Percentiles rank a stretch among this genome's conserved stretches.
phyloP scores from a whole-genome alignment of 2,329 filamentous ascomycete species.

The Elsinoe perseae region DNA sequence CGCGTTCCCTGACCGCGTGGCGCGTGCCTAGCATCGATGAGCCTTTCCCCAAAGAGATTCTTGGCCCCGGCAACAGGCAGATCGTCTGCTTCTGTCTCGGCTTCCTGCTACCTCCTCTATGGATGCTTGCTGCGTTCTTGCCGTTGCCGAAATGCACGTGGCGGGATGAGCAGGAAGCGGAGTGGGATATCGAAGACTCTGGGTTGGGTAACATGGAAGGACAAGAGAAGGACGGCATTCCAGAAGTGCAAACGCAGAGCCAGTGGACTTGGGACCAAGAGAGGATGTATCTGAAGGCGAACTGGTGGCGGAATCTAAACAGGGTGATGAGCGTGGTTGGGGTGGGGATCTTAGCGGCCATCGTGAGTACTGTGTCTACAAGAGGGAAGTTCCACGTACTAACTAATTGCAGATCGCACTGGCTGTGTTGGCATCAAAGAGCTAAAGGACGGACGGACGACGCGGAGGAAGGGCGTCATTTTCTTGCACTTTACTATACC shows the following conservation, averaged over 20 bases:
- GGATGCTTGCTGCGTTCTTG: constrained; percentile 31
- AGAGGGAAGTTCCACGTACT: neutral
- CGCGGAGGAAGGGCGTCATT: neutral
- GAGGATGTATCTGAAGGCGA: constrained; percentile 28
- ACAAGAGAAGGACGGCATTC: constrained; percentile 9
- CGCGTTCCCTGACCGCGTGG: constrained; percentile 26
- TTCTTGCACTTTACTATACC: constrained; percentile 3
- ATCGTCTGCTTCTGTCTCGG: constrained; percentile 31
- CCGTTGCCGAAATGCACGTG: constrained; percentile 27
- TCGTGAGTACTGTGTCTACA: constrained; percentile 24
- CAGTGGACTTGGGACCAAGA: constrained; percentile 26
- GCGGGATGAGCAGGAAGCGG: constrained; percentile 22
- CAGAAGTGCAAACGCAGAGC: neutral
- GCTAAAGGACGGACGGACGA: neutral
- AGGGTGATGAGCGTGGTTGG: constrained; percentile 33
- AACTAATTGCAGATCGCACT: constrained; percentile 27
- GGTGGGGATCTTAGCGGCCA: constrained; percentile 29
- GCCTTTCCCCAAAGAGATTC: constrained; percentile 27
- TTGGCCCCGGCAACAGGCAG: constrained; percentile 29
- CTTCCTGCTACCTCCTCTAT: constrained; percentile 30
- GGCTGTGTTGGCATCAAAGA: constrained; percentile 27
- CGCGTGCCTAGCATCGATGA: constrained; percentile 31
- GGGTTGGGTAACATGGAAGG: neutral
- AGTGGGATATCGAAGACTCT: constrained; percentile 17
- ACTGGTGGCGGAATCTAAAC: constrained; percentile 33